Base-by-base conservation (phyloP, 192 early-diverging fungal species). In the Coemansia sp. region DNA sequence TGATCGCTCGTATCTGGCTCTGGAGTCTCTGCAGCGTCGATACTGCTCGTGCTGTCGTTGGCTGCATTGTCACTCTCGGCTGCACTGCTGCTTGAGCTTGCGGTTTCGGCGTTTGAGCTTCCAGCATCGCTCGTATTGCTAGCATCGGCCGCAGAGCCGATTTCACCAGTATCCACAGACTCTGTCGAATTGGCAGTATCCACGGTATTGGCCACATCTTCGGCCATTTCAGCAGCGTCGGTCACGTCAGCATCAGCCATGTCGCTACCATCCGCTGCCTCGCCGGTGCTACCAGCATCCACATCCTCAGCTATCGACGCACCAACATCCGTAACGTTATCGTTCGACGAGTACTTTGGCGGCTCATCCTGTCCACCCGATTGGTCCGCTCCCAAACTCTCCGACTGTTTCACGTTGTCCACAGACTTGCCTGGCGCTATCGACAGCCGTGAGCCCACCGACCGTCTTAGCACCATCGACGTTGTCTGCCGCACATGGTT, bases 401-500 rank as follows among this genome's bases (percentile, higher is more conserved):
- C 41, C 8, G 19, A 7, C 21, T 57, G 17, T 38, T 54, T 27
- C 37, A 39, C 35, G 9, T 5, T 22, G 1, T 62, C 59, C 17
- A 54, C 60, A 6, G 60, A 59, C 38, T 57, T 58, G 10, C 38
- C 56, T 6, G 47, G 61, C 10, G 55, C 38, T 5, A 73, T 38
- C 2, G 76, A 67, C 35, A 74, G 50, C 14, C 62, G 71, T 38
- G 71, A 73, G 19, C 65, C 68, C 10, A 71, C 72, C 3, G 77
- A 74, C 54, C 77, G 77, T 29, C 67, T 63, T 19, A 80, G 66
- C 21, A 74, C 77, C 77, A 80, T 80, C 19, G 77, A 80, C 0
- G 77, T 74, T 0, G 77, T 74, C 43, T 80, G 77, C 23, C 77
- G 62, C 4, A 80, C 77, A 38, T 68, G 65, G 61, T 74, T 72